Conservation (phyloP, 2,329 filamentous ascomycete species). For the Elsinoe australis region DNA sequence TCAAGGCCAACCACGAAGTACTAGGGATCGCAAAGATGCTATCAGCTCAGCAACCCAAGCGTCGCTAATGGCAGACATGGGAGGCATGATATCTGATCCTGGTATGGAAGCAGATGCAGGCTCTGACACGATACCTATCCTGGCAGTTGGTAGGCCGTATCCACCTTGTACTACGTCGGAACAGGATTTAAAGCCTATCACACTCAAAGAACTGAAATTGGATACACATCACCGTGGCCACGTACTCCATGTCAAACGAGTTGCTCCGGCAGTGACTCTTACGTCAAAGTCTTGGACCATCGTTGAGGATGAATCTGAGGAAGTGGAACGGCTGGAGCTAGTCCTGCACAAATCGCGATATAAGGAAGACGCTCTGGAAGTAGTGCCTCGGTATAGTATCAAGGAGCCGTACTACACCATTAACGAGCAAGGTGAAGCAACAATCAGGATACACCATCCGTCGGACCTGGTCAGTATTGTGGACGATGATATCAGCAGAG, state of each 20-base stretch:
- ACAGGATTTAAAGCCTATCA: slow-evolving; percentile 17
- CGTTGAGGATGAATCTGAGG: slow-evolving; percentile 27
- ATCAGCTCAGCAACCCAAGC: neutral
- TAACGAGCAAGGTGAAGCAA: slow-evolving; percentile 25
- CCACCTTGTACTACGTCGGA: slow-evolving; percentile 14
- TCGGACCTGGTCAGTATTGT: slow-evolving; percentile 23
- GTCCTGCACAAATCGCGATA: slow-evolving; percentile 30
- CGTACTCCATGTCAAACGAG: slow-evolving; percentile 22
- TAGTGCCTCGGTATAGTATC: slow-evolving; percentile 22
- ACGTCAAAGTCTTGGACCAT: slow-evolving; percentile 25
- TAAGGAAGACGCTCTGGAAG: slow-evolving; percentile 31
- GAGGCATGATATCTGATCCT: too few relatives aligned
- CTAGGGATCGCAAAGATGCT: neutral
- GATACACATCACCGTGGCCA: slow-evolving; percentile 23
- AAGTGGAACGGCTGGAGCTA: slow-evolving; percentile 23
- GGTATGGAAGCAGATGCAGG: too few relatives aligned
- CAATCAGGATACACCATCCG: slow-evolving; percentile 26
- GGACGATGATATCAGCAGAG: neutral
- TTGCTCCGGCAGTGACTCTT: slow-evolving; percentile 21
- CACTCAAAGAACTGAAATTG: slow-evolving; percentile 18
- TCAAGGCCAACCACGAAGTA: neutral
- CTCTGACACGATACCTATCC: neutral
- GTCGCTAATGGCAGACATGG: slow-evolving; percentile 1
- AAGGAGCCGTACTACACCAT: slow-evolving; percentile 30
- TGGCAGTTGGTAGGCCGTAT: neutral